phyloP scores from a whole-genome alignment of 2,329 filamentous ascomycete species.

The Fusarium penzigii region DNA sequence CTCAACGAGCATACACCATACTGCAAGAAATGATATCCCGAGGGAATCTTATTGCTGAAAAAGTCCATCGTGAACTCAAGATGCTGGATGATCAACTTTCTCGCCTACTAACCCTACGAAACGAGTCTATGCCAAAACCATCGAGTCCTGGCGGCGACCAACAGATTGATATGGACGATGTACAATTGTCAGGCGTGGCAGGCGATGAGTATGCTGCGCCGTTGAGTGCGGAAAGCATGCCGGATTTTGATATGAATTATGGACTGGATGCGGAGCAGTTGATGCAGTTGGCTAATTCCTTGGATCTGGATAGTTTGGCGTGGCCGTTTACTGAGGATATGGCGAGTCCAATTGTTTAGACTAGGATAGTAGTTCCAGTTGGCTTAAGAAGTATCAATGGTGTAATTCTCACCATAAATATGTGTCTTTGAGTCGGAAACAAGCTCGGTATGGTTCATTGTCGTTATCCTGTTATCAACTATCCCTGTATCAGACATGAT shows the following conservation, averaged over 20 bases:
- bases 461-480: too few species aligned
- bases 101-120: background rate
- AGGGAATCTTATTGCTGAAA: slow-evolving; percentile 46
- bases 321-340: slow-evolving; percentile 20
- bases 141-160: background rate
- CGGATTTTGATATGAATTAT: slow-evolving; percentile 8
- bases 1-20: slow-evolving; percentile 42
- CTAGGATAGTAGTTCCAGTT: too few species aligned
- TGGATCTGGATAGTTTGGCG: slow-evolving; percentile 22
- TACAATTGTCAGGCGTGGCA: too few species aligned
- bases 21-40: slow-evolving; percentile 47
- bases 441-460: too few species aligned
- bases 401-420: too few species aligned
- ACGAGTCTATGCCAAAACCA: background rate
- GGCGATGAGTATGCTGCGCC: background rate
- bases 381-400: too few species aligned
- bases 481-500: too few species aligned
- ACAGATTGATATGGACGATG: too few species aligned
- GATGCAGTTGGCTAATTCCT: slow-evolving; percentile 18
- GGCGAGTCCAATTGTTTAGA: background rate
- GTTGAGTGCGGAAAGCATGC: background rate
- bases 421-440: too few species aligned
- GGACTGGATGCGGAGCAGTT: slow-evolving; percentile 23
- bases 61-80: slow-evolving; percentile 28
- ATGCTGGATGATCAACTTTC: slow-evolving; percentile 9